Base-by-base conservation (phyloP, 2,329 filamentous ascomycete genomes). In the Macroventuria anomochaeta region DNA sequence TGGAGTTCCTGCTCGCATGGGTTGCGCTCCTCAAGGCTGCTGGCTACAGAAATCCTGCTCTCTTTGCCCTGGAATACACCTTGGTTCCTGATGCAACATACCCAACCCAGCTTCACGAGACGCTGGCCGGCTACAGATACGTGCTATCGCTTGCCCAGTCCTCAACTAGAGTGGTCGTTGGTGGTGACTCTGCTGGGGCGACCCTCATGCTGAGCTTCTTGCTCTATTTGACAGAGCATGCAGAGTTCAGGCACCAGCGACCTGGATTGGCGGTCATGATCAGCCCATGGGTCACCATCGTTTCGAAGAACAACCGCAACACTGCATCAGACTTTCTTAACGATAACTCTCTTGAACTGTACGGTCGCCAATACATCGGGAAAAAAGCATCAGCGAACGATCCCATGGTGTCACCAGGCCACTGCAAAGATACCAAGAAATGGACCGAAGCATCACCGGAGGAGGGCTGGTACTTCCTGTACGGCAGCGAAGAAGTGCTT, bases 21-120 rank as follows among this genome's bases (percentile, higher is more conserved):
- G 77, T 90, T 11, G 79, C 81, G 36, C 76, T 91, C 15, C 79
- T 96, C 32, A 80, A 84, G 49, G 76, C 82, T 44, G 77, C 80
- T 15, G 88, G 88, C 1, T 93, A 88, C 71, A 71, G 77, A 8
- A 95, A 93, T 66, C 91, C 91, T 0, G 88, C 89, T 18, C 82
- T 95, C 3, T 91, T 95, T 67, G 85, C 88, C 1, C 79, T 95
- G 5, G 90, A 95, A 55, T 95, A 95, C 70, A 91, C 88, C 0
- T 80, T 96, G 1, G 89, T 92, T 0, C 90, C 90, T 1, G 88
- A 92, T 61, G 81, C 83, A 12, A 81, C 81, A 10, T 93, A 90
- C 65, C 91, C 91, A 2, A 85, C 80, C 2, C 91, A 95, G 72
- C 76, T 93, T 10, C 80, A 88, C 37, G 84, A 96, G 75, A 84